Conservation (phyloP, 345 rosid genomes). For the Citropsis articulata region DNA sequence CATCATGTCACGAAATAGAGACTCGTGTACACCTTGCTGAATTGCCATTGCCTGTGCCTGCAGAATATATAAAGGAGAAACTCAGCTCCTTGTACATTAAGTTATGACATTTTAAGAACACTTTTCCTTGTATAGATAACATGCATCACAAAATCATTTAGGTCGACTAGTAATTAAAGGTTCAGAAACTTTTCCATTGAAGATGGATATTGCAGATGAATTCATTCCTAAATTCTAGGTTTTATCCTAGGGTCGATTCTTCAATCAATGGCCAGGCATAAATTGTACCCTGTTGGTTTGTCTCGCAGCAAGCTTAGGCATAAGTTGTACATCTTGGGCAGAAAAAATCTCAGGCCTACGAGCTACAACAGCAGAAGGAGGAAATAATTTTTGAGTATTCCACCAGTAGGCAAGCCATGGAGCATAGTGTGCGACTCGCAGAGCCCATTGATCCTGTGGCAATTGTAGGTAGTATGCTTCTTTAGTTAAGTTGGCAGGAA, state of each 20-base stretch:
- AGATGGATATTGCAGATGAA: not conserved
- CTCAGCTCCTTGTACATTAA: not conserved
- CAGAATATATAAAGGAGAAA: not conserved
- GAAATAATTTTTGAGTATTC: constrained; percentile 57
- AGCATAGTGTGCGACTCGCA: constrained; percentile 44
- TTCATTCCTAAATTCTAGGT: not conserved
- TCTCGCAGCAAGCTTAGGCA: constrained; percentile 20
- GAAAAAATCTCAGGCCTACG: constrained; percentile 28
- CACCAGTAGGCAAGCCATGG: constrained; percentile 60
- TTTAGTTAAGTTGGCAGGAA: constrained; percentile 38
- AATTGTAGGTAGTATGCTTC: constrained; percentile 31
- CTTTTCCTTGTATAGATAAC: not conserved
- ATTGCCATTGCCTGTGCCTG: constrained; percentile 28
- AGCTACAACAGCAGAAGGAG: constrained; percentile 29
- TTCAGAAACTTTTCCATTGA: not conserved
- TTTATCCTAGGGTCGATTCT: not conserved
- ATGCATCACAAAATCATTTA: not conserved
- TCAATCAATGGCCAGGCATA: not conserved
- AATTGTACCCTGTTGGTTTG: constrained; percentile 20
- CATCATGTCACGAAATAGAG: constrained; percentile 57
- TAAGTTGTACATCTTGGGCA: constrained; percentile 31
- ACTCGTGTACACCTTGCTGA: constrained; percentile 67
- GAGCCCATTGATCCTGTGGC: constrained; percentile 52
- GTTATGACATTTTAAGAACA: not conserved
- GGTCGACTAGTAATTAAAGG: no score